Conservation (phyloP, 345 rosid genomes). For the Citrus sp. region DNA sequence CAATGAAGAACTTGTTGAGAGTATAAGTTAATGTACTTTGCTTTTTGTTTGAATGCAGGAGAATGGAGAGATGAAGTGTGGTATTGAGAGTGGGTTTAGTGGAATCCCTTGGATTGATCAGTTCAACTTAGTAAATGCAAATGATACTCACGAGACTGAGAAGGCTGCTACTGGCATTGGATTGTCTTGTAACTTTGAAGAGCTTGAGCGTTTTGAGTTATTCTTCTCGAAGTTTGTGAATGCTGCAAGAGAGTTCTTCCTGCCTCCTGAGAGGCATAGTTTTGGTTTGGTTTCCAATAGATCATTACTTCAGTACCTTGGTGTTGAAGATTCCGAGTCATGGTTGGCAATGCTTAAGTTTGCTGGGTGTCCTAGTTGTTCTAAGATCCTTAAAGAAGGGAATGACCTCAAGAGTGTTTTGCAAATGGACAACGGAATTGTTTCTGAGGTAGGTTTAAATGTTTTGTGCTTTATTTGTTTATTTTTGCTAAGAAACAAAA, state of each 20-base stretch:
- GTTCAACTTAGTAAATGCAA: slow-evolving; percentile 43
- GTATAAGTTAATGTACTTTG: slow-evolving; percentile 6
- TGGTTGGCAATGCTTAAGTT: slow-evolving; percentile 61
- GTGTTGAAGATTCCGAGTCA: slow-evolving; percentile 44
- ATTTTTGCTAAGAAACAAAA: not conserved
- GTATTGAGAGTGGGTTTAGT: slow-evolving; percentile 39
- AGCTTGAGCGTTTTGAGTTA: slow-evolving; percentile 61
- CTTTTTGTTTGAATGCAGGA: slow-evolving; percentile 35
- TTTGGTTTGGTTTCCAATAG: slow-evolving; percentile 72
- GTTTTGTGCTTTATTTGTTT: not conserved
- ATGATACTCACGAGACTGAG: slow-evolving; percentile 33
- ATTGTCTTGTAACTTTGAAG: slow-evolving; percentile 52
- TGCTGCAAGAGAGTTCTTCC: slow-evolving; percentile 56
- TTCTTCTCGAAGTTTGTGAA: slow-evolving; percentile 58
- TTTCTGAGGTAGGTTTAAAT: slow-evolving; percentile 54
- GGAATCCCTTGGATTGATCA: slow-evolving; percentile 66
- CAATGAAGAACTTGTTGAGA: slow-evolving; percentile 11
- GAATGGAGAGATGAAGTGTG: slow-evolving; percentile 52
- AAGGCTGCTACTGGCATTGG: slow-evolving; percentile 24
- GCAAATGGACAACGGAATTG: slow-evolving; percentile 42
- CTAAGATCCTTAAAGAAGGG: slow-evolving; percentile 55
- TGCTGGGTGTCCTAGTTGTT: slow-evolving; percentile 75
- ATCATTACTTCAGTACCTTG: slow-evolving; percentile 55
- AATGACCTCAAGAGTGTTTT: slow-evolving; percentile 51
- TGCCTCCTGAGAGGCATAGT: slow-evolving; percentile 63